Percentiles rank a stretch among this genome's conserved stretches.
Conservation (phyloP, 192 early-diverging fungal genomes). For the Backusella australiensis region DNA sequence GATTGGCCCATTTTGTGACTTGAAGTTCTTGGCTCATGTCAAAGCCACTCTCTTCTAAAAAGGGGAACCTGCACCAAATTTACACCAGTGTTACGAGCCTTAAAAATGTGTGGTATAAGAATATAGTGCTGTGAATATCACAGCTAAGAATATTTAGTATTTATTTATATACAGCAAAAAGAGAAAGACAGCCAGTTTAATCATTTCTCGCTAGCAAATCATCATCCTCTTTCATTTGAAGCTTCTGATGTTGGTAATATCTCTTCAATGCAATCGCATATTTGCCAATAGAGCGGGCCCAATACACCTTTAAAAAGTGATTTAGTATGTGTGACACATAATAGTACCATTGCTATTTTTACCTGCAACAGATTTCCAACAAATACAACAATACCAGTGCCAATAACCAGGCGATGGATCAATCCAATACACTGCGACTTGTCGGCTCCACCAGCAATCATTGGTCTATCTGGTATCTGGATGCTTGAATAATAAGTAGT, state of each 20-base stretch:
- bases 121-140: background rate
- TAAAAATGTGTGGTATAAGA: background rate
- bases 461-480: background rate
- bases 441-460: slow-evolving; percentile 18
- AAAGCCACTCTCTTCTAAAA: background rate
- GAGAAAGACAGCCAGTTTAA: background rate
- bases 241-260: slow-evolving; percentile 17
- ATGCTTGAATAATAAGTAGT: background rate
- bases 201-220: background rate
- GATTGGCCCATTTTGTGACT: background rate
- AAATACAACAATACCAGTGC: slow-evolving; percentile 19
- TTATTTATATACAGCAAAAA: background rate
- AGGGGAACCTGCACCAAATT: background rate
- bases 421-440: slow-evolving; percentile 12
- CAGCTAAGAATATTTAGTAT: background rate
- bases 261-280: slow-evolving; percentile 23
- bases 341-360: background rate
- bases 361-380: slow-evolving; percentile 29
- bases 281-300: slow-evolving; percentile 25
- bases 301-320: slow-evolving; percentile 16
- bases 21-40: background rate
- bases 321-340: background rate
- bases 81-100: background rate
- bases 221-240: slow-evolving; percentile 19
- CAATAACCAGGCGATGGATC: slow-evolving; percentile 20